A percentile compares a stretch with the other conserved stretches of the same genome.
Conservation (phyloP, 2,329 filamentous ascomycete genomes). For the Gaeumannomyces tritici region DNA sequence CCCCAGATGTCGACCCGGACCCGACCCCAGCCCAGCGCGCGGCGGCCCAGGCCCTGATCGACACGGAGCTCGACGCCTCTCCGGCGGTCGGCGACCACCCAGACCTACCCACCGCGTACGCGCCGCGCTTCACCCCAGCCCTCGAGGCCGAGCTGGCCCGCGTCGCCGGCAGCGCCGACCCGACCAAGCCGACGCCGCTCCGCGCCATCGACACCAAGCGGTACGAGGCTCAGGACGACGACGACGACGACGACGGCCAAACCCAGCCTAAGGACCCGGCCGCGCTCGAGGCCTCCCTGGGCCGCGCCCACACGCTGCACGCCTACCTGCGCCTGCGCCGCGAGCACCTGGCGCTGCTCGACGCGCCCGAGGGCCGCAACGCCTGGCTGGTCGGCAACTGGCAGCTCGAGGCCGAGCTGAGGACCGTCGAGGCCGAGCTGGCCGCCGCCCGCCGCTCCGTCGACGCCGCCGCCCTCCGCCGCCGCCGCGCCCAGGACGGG, state of each 20-base stretch:
- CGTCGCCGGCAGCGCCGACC: conserved; percentile 38
- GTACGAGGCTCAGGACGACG: conserved; percentile 66
- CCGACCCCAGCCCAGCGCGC: conserved; percentile 54
- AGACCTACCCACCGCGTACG: conserved; percentile 42
- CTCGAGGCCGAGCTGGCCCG: conserved; percentile 61
- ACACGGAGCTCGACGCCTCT: conserved; percentile 46
- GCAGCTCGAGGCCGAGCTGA: conserved; percentile 64
- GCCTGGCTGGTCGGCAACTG: conserved; percentile 85
- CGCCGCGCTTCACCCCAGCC: conserved; percentile 52
- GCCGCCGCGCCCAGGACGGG: conserved; percentile 61
- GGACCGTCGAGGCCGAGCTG: conserved; percentile 64
- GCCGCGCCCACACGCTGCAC: conserved; percentile 38
- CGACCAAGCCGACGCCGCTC: conserved; percentile 28
- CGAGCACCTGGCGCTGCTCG: conserved; percentile 60
- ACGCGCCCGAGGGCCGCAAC: conserved; percentile 68
- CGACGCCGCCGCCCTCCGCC: conserved; percentile 61
- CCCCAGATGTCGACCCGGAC: conserved; percentile 68
- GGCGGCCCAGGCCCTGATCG: conserved; percentile 60
- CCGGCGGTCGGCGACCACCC: conserved; percentile 36
- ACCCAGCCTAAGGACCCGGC: conserved; percentile 8
- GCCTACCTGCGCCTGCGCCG: conserved; percentile 43
- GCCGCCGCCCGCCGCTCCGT: conserved; percentile 56
- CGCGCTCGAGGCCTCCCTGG: conserved; percentile 53
- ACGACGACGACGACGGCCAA: not conserved
- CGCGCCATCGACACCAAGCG: conserved; percentile 64